A percentile compares a stretch with the other conserved stretches of the same genome.
These are phyloP conservation scores for Talaromyces sp. DNA, from an alignment of 2,329 filamentous ascomycete species.

Conservation along the genomic window DNA sequence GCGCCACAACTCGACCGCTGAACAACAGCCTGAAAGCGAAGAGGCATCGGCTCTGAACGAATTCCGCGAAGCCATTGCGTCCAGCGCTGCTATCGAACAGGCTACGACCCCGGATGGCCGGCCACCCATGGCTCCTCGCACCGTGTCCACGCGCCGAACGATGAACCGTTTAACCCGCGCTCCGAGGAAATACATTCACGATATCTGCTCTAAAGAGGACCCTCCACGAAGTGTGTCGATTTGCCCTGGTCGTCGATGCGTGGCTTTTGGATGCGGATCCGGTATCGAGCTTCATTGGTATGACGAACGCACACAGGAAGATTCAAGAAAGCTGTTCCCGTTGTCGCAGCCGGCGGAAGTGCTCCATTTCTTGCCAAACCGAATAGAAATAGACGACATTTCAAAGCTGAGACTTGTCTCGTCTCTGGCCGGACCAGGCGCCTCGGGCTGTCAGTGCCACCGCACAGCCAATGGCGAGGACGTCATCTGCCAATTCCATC, in stretches of 20 bases:
- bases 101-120: constrained; percentile 4
- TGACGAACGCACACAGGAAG: constrained; percentile 41
- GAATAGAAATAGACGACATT: constrained; percentile 48
- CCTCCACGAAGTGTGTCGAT: constrained; percentile 62
- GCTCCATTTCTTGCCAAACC: constrained; percentile 56
- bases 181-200: constrained; percentile 42
- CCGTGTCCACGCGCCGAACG: constrained; percentile 15
- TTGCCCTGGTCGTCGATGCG: constrained; percentile 60
- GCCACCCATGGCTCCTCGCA: constrained; percentile 16
- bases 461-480: constrained; percentile 17
- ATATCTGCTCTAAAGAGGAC: constrained; percentile 58
- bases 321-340: constrained; percentile 35
- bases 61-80: constrained; percentile 12
- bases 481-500: constrained; percentile 24
- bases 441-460: constrained; percentile 27
- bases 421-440: constrained; percentile 47
- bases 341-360: constrained; percentile 39
- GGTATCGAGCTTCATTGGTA: constrained; percentile 63
- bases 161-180: constrained; percentile 25
- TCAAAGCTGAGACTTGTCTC: constrained; percentile 61
- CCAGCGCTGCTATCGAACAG: constrained; percentile 7
- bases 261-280: constrained; percentile 60
- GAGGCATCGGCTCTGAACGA: constrained; percentile 6
- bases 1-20: background rate
- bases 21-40: constrained; percentile 1